Conservation (phyloP, 495 filamentous ascomycete species). For the Bacidia rubella region DNA sequence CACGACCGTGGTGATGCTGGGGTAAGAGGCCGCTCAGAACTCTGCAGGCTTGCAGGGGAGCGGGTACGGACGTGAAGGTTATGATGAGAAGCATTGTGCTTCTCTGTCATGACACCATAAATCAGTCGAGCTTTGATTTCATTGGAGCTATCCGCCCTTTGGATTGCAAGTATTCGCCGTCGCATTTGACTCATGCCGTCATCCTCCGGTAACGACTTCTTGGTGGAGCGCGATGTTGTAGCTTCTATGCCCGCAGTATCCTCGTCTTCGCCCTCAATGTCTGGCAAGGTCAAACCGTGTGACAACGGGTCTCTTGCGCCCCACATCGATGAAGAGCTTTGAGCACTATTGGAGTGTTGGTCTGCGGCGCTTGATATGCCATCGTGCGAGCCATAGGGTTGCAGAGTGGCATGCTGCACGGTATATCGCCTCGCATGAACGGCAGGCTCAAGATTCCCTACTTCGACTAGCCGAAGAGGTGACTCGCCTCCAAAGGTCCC, state of each 20-base stretch:
- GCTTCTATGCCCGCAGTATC: background rate
- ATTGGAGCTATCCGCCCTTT: conserved; percentile 46
- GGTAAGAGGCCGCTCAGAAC: conserved; percentile 25
- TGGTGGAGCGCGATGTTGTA: background rate
- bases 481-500: conserved; percentile 14
- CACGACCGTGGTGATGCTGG: conserved; percentile 22
- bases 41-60: conserved; percentile 25
- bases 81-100: conserved; percentile 43
- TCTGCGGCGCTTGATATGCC: background rate
- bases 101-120: conserved; percentile 70
- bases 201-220: conserved; percentile 58
- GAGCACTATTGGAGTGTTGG: background rate
- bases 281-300: too few relatives aligned
- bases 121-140: conserved; percentile 71
- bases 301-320: too few relatives aligned
- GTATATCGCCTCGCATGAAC: conserved; percentile 2
- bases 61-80: conserved; percentile 22
- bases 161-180: conserved; percentile 64
- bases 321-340: background rate
- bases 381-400: background rate
- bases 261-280: too few relatives aligned
- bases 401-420: background rate
- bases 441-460: conserved; percentile 8
- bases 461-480: background rate
- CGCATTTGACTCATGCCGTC: conserved; percentile 78